Conservation (phyloP, 495 filamentous ascomycete genomes). For the Penicillium coffeae region DNA sequence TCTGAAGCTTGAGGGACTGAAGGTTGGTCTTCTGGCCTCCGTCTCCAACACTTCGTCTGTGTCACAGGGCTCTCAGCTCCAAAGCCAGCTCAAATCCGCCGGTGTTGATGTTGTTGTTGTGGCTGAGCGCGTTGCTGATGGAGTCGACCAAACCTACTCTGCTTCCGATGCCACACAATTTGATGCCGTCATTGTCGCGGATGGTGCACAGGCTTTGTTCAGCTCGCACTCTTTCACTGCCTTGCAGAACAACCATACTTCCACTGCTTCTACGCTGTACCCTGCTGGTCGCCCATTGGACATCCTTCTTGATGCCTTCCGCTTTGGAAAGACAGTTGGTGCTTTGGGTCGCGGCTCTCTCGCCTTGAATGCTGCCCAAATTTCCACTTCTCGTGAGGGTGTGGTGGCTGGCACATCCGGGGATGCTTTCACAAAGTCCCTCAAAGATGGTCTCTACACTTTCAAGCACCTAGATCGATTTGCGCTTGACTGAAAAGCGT, state of each 20-base stretch:
- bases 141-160: constrained; percentile 67
- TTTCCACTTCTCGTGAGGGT: constrained; percentile 39
- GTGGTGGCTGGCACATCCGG: constrained; percentile 40
- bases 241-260: constrained; percentile 10
- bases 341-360: constrained; percentile 49
- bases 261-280: constrained; percentile 49
- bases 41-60: constrained; percentile 35
- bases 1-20: constrained; percentile 57
- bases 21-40: constrained; percentile 63
- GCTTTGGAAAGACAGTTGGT: constrained; percentile 70
- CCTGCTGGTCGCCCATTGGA: constrained; percentile 60
- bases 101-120: constrained; percentile 59
- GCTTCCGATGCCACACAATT: constrained; percentile 66
- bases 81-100: constrained; percentile 35
- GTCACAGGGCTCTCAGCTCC: constrained; percentile 46
- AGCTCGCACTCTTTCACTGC: constrained; percentile 19
- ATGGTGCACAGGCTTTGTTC: constrained; percentile 56
- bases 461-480: constrained; percentile 61
- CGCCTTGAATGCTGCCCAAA: constrained; percentile 42
- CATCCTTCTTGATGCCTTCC: constrained; percentile 62
- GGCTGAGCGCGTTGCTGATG: constrained; percentile 52
- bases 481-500: constrained; percentile 21
- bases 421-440: constrained; percentile 36
- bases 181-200: constrained; percentile 62
- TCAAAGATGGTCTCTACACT: constrained; percentile 58